Conservation (phyloP, 2,329 filamentous ascomycete genomes). For the Colletotrichum australisinense region DNA sequence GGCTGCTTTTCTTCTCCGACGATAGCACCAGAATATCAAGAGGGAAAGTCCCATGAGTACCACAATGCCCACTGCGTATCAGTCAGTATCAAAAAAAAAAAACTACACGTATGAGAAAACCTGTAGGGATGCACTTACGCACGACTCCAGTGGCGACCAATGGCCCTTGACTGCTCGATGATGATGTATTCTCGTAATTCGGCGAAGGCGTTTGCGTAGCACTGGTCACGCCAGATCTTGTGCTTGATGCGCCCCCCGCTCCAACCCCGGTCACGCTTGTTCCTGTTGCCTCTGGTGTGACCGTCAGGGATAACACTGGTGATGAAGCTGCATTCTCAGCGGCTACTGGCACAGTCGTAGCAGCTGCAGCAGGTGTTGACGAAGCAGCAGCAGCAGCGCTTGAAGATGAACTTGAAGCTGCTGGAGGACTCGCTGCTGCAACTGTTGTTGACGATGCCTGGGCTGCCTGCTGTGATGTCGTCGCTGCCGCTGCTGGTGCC, state of each 20-base stretch:
- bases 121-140: not conserved
- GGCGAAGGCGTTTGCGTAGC: not conserved
- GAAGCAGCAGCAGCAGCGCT: not conserved
- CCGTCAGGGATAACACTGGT: not conserved
- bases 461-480: not conserved
- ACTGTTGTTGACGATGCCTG: not conserved
- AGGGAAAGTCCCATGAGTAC: constrained; percentile 24
- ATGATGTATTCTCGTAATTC: not conserved
- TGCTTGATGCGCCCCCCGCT: not conserved
- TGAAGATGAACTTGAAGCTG: not conserved
- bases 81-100: not conserved
- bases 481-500: not conserved
- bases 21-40: constrained; percentile 24
- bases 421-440: not conserved
- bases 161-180: not conserved
- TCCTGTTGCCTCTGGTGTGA: not conserved
- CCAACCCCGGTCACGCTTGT: not conserved
- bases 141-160: constrained; percentile 25
- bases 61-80: constrained; percentile 8
- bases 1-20: constrained; percentile 14
- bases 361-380: not conserved
- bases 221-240: not conserved
- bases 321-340: constrained; percentile 1
- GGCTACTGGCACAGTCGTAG: not conserved
- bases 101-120: not conserved